Base-by-base conservation (phyloP, 306 rosid species). In the Carpinus viminea region DNA sequence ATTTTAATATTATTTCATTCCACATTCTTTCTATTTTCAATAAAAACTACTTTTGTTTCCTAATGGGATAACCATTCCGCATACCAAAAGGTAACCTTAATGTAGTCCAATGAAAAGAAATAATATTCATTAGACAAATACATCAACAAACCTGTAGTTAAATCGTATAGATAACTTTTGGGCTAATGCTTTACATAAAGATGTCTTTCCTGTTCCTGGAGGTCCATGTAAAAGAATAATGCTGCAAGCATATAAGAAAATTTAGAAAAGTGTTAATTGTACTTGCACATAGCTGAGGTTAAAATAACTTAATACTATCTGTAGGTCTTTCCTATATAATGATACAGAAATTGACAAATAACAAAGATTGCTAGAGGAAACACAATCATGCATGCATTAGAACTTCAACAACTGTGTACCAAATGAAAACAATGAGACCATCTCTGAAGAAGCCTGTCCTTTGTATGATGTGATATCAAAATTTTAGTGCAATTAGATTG, bases 171-270 rank as follows among this genome's bases (percentile, higher is more conserved):
- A 91, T 74, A 96, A 87, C 86, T 96, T 96, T 78, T 96, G 99
- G 76, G 98, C 96, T 82, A 96, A 80, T 61, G 99, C 97, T 89
- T 96, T 96, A 68, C 99, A 96, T 82, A 93, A 88, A 73, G 98
- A 93, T 43, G 99, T 96, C 84, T 93, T 96, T 69, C 98, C 98
- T 26, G 98, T 96, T 62, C 98, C 98, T 24, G 96, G 99, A 64
- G 99, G 98, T 79, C 98, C 99, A 76, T 96, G 99, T 73, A 96
- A 86, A 77, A 96, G 90, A 76, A 96, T 81, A 79, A 93, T 90
- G 81, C 99, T 93, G 88, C 82, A 74, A 79, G 77, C 76, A 70
- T 72, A 47, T 53, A 43, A 43, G 50, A 52, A 70, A 72, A 62
- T 48, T 54, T 53, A 50, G 57, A 71, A 76, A 79, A 43, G 41